Conservation (phyloP, 78 protist species). For the Dictyostelium discoideum region DNA sequence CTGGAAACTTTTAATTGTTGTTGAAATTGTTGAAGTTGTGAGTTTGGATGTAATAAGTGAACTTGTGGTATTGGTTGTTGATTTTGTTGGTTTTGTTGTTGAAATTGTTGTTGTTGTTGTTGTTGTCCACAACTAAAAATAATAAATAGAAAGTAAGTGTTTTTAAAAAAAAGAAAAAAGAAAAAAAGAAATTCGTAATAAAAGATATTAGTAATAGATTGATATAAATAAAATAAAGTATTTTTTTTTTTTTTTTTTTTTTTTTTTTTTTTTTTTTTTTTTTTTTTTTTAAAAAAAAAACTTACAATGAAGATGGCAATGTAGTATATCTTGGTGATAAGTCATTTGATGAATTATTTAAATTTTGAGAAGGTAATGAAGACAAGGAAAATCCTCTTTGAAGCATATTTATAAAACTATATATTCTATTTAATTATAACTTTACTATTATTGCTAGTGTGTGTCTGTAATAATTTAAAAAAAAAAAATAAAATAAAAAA, state of each 20-base stretch:
- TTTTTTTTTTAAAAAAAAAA: background rate
- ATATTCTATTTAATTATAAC: background rate
- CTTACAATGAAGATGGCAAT: slow-evolving; percentile 42
- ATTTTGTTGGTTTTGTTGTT: background rate
- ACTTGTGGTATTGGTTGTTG: background rate
- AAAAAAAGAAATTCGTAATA: background rate
- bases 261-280: background rate
- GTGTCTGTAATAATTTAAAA: background rate
- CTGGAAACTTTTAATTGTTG: slow-evolving; percentile 11
- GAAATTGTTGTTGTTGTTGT: background rate
- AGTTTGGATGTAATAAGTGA: background rate
- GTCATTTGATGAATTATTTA: background rate
- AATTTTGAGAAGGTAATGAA: background rate
- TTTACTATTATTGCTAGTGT: background rate
- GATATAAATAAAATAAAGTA: background rate
- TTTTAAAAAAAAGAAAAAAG: background rate
- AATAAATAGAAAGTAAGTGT: too few relatives aligned
- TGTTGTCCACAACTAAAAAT: background rate
- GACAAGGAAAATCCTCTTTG: slow-evolving; percentile 31
- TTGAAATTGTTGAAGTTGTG: background rate
- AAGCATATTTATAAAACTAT: slow-evolving; percentile 14
- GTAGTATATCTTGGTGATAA: slow-evolving; percentile 16
- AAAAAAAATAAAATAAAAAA: background rate
- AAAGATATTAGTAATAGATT: background rate
- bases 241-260: background rate